phyloP scores from a whole-genome alignment of 2,329 filamentous ascomycete genomes.

The Penicillium sp. region DNA sequence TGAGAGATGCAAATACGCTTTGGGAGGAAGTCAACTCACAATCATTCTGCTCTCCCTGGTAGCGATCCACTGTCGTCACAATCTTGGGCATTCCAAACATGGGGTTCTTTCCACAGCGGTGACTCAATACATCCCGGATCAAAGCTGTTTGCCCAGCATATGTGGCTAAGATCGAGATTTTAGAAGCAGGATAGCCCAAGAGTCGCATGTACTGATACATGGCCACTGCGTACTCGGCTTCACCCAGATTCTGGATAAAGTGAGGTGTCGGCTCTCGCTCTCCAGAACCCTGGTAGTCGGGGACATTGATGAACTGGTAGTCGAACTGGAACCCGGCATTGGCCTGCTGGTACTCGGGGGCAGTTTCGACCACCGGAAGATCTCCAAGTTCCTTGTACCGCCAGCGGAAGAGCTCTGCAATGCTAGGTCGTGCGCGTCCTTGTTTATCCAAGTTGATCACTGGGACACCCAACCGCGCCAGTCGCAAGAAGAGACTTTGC shows the following conservation, averaged over 20 bases:
- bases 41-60: conserved; percentile 98
- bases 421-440: conserved; percentile 81
- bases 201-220: conserved; percentile 97
- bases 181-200: conserved; percentile 79
- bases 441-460: conserved; percentile 88
- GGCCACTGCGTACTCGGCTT: conserved; percentile 95
- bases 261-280: conserved; percentile 89
- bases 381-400: conserved; percentile 79
- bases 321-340: conserved; percentile 93
- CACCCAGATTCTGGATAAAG: conserved; percentile 93
- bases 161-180: conserved; percentile 86
- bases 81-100: conserved; percentile 86
- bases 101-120: conserved; percentile 77
- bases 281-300: conserved; percentile 85
- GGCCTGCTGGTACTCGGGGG: conserved; percentile 70
- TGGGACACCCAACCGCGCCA: conserved; percentile 90
- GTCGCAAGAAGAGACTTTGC: conserved; percentile 87
- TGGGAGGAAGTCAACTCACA: conserved; percentile 59
- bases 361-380: conserved; percentile 68
- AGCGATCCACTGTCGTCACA: conserved; percentile 95
- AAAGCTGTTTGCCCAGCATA: conserved; percentile 90
- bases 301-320: conserved; percentile 95
- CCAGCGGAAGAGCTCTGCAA: conserved; percentile 91
- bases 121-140: conserved; percentile 78
- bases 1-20: not conserved